Conservation (phyloP, 345 rosid species). For the Cardamine resedifolia region DNA sequence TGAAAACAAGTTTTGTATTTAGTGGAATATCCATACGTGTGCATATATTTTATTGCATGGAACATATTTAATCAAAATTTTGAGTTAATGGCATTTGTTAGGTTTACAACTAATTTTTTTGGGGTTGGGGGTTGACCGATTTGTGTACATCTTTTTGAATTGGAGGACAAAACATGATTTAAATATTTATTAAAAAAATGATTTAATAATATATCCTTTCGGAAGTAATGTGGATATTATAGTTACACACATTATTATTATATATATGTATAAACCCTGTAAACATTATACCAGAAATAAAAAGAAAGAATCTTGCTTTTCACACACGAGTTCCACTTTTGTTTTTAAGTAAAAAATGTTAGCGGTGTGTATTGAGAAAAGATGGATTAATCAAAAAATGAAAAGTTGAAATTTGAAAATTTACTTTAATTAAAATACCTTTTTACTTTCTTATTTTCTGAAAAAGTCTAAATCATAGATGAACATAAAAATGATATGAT, state of each 20-base stretch:
- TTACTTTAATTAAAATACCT: conserved; percentile 20
- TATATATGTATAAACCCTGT: not conserved
- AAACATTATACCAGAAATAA: conserved; percentile 3
- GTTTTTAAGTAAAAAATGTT: conserved; percentile 32
- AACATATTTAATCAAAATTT: not conserved
- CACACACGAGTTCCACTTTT: conserved; percentile 39
- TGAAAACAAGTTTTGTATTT: conserved; percentile 12
- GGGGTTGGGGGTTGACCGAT: not conserved
- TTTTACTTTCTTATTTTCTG: conserved; percentile 25
- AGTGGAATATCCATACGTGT: conserved; percentile 21
- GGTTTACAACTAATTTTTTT: not conserved
- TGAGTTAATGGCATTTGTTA: not conserved
- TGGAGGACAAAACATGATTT: not conserved
- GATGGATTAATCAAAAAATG: no score
- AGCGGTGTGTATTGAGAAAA: conserved; percentile 34
- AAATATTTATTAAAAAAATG: no score
- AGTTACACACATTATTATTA: not conserved
- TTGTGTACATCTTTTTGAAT: not conserved
- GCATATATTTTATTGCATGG: conserved; percentile 19
- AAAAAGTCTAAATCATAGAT: conserved; percentile 37
- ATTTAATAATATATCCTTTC: not conserved
- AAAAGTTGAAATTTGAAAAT: conserved; percentile 9
- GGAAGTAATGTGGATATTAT: conserved; percentile 15
- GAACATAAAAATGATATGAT: conserved; percentile 17
- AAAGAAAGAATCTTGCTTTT: conserved; percentile 37